Conservation (phyloP, 768 basidiomycete genomes). For the Trametes gibbosa region DNA sequence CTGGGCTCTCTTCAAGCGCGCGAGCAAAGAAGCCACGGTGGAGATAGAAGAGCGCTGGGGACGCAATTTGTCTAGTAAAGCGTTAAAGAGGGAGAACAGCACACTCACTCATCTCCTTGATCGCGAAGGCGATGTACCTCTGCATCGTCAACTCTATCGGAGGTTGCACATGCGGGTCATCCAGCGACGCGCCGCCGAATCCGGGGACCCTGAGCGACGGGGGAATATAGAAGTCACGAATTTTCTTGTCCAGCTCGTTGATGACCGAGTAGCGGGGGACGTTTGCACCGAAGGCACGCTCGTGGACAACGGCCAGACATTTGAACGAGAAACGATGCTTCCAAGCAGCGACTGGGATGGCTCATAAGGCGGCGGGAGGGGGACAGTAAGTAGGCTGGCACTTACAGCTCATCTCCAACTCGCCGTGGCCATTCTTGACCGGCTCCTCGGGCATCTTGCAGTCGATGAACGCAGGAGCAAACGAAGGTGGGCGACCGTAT, state of each 20-base stretch:
- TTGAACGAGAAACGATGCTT: constrained; percentile 64
- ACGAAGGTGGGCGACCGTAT: constrained; percentile 68
- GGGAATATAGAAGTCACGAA: constrained; percentile 61
- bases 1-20: constrained; percentile 59
- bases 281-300: constrained; percentile 64
- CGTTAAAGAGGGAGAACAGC: too few relatives aligned
- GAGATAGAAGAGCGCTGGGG: constrained; percentile 64
- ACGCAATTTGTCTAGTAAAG: neutral
- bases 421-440: constrained; percentile 43
- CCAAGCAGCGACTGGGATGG: constrained; percentile 56
- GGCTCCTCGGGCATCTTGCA: constrained; percentile 44
- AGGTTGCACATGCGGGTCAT: constrained; percentile 15
- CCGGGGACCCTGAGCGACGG: constrained; percentile 63
- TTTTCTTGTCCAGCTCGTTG: constrained; percentile 64
- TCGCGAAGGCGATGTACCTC: constrained; percentile 62
- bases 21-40: constrained; percentile 74
- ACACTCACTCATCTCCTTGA: constrained; percentile 62
- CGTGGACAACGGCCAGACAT: constrained; percentile 62
- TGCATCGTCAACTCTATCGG: constrained; percentile 60
- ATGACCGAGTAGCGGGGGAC: constrained; percentile 60
- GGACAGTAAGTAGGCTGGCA: neutral
- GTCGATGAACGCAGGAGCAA: constrained; percentile 55
- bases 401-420: constrained; percentile 64
- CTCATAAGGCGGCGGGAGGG: neutral
- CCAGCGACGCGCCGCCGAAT: constrained; percentile 42